phyloP scores from a whole-genome alignment of 305 asterid genomes.

The Solanum hybrid region DNA sequence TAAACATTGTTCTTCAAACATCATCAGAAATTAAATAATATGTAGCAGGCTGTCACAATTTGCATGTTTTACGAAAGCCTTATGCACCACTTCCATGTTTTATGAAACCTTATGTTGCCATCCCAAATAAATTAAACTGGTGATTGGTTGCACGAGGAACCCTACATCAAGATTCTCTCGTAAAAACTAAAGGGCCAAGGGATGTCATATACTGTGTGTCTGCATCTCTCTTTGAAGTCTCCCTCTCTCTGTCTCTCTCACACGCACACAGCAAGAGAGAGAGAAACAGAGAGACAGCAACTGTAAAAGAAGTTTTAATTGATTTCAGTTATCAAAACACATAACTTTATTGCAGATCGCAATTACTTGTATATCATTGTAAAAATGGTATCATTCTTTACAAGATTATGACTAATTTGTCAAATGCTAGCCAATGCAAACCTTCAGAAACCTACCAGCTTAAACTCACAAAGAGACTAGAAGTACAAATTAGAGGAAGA shows the following conservation, averaged over 20 bases:
- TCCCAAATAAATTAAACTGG: neutral
- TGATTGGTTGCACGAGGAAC: neutral
- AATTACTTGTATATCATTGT: neutral
- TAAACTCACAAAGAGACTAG: neutral
- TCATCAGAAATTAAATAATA: neutral
- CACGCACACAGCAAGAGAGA: neutral
- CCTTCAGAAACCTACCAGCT: neutral
- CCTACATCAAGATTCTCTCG: neutral
- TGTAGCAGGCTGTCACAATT: neutral
- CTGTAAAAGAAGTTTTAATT: neutral
- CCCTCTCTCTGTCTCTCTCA: neutral
- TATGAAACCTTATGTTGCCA: neutral
- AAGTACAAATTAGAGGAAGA: neutral
- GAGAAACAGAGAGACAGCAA: neutral
- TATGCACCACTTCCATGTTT: neutral
- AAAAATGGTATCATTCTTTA: neutral
- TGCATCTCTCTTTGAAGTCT: neutral
- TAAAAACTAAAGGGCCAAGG: neutral
- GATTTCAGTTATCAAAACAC: neutral
- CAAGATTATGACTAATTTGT: neutral
- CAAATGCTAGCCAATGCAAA: neutral
- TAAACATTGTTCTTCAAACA: neutral
- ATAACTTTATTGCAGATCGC: neutral
- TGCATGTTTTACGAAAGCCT: neutral
- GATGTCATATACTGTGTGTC: neutral